Evolutionary conservation across 1,284 basidiomycete species (phyloP), one percentile per base, ranked within the genome.

Genomic region (Ganoderma sp.): DNA sequence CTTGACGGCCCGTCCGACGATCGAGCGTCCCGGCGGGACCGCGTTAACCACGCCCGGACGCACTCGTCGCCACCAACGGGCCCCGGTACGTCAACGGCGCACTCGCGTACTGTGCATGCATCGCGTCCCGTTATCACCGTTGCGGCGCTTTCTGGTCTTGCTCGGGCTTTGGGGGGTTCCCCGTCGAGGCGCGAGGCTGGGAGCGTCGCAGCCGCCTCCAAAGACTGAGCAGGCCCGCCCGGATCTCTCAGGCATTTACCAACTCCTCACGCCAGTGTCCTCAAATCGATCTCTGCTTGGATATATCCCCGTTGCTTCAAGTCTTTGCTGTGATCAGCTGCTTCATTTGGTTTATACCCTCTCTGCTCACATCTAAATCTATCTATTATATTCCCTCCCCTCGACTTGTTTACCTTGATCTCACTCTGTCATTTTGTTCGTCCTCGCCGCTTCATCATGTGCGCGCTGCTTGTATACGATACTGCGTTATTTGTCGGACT

Each of bases 91-190:
- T 67, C 70, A 1, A 63, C 69, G 6, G 73, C 70, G 14, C 74
- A 73, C 59, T 64, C 82, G 43, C 85, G 86, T 43, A 67, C 78
- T 25, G 78, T 80, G 25, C 85, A 88, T 73, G 71, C 80, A 28
- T 79, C 83, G n/a, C 84, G 90, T 10, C 90, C 91, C 22, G 83
- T 92, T 54, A 84, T 93, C 72, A 90, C 88, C 8, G 87, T 82
- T 17, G 89, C 88, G 63, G 91, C 90, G 2, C 84, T 91, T 50
- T 88, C 90, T 12, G 82, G 83, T 67, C 77, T 93, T 42, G 87
- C 86, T 34, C 82, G 85, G 71, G 87, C 88, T 4, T 87, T 92
- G 58, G 88, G 84, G 0, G 80, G 77, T n/a, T 67, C 75, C 4
- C 74, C 79, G 34, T 67, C 73, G 39, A 77, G 74, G 68, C 74